phyloP scores from a whole-genome alignment of 2,329 filamentous ascomycete species.

The Drechslerella coelobrocha region DNA sequence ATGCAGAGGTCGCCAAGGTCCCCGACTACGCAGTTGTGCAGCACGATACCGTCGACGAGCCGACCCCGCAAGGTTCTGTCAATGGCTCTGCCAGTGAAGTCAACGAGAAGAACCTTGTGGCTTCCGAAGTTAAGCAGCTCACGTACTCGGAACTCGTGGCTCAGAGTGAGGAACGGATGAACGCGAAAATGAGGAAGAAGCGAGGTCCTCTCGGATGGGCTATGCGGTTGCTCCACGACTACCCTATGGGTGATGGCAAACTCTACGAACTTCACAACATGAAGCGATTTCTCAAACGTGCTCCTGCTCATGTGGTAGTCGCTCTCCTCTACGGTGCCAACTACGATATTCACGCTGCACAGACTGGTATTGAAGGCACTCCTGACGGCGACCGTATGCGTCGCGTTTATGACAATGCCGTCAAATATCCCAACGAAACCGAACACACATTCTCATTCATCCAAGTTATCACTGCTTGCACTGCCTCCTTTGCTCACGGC shows the following conservation, averaged over 20 bases:
- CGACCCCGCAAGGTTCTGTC: conserved; percentile 54
- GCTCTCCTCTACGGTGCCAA: conserved; percentile 75
- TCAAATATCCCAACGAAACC: conserved; percentile 69
- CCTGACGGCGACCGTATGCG: conserved; percentile 61
- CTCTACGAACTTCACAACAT: conserved; percentile 79
- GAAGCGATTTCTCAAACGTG: conserved; percentile 67
- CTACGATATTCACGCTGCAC: conserved; percentile 69
- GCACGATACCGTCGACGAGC: conserved; percentile 64
- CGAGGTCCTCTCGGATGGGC: conserved; percentile 79
- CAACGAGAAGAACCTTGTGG: conserved; percentile 61
- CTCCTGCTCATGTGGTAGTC: conserved; percentile 71
- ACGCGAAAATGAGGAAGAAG: conserved; percentile 69
- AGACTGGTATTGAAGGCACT: conserved; percentile 61
- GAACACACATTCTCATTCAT: conserved; percentile 72
- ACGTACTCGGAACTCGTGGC: conserved; percentile 70
- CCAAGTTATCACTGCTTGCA: conserved; percentile 72
- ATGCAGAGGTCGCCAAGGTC: conserved; percentile 65
- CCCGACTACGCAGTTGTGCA: conserved; percentile 81
- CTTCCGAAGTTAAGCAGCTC: conserved; percentile 63
- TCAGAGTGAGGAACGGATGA: conserved; percentile 66
- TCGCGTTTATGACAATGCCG: conserved; percentile 58
- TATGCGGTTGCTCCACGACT: conserved; percentile 76
- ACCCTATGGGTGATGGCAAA: conserved; percentile 74
- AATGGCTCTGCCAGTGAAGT: conserved; percentile 55
- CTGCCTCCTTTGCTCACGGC: conserved; percentile 74